Base-by-base conservation (phyloP, 208 protist genomes). In the Dictyostelium gargantuum region DNA sequence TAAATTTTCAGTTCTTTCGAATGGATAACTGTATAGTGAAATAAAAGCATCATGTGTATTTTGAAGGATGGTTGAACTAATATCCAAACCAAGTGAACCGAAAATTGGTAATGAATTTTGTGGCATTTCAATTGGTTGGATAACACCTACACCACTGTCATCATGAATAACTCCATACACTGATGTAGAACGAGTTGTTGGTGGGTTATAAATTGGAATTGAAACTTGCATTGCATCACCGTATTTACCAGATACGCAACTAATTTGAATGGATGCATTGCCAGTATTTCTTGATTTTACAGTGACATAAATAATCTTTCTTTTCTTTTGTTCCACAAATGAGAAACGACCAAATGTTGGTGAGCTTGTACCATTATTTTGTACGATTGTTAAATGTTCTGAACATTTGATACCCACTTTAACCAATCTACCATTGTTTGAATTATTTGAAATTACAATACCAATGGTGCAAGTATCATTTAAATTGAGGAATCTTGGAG, bases 201-300 rank as follows among this genome's bases (percentile, higher is more conserved):
- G 82, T 52, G 82, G 82, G 42, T 50, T 50, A 19, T 52, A 44
- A 0, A 89, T 46, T 48, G 82, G 82, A 21, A 89, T 89, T 15
- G 26, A 35, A 17, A 89, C 38, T 79, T 89, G 68, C 70, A 89
- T 79, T 35, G 82, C 82, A 42, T 89, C 82, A 68, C 82, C 82
- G 79, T 89, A 89, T 29, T 89, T 76, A 40, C 82, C 82, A 52
- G 63, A 76, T 2, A 89, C 68, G 68, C 68, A 77, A 52, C 23
- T 42, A 10, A 89, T 61, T 40, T 89, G 82, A 29, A 89, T 89
- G 2, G 46, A 70, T 42, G 50, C 13, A 11, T 19, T 8, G 42
- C 82, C 82, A 32, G 61, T 32, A 68, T 89, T 89, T 2, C 66
- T 17, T n/a, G 70, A 11, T 42, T 68, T 76, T 21, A 89, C 40